Percentiles rank a stretch among this genome's conserved stretches.
These are phyloP conservation scores for Raffaelea ambrosiae DNA, from an alignment of 2,329 filamentous ascomycete species.

Conservation along the genomic window DNA sequence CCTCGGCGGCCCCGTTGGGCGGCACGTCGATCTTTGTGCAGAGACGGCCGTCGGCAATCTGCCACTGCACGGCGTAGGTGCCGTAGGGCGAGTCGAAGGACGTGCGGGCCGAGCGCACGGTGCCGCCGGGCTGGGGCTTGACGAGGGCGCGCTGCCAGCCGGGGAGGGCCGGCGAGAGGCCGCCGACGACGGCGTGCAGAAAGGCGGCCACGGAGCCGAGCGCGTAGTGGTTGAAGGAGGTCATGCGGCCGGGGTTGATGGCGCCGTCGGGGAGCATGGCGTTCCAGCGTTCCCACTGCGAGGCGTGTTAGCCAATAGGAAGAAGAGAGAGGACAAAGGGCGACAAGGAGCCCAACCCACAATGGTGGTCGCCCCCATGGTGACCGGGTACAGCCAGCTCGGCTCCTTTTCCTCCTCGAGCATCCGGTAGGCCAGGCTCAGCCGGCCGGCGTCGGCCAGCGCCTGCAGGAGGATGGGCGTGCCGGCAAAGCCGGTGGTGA, in stretches of 20 bases:
- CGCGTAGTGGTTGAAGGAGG: conserved; percentile 32
- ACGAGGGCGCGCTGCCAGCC: conserved; percentile 18
- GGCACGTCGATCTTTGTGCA: neutral
- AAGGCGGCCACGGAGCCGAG: conserved; percentile 28
- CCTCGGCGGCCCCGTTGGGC: neutral
- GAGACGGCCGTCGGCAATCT: neutral
- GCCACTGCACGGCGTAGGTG: conserved; percentile 1
- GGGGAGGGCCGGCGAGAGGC: conserved; percentile 17
- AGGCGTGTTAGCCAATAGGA: conserved; percentile 5
- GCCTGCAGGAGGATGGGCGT: conserved; percentile 15
- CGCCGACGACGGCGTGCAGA: conserved; percentile 25
- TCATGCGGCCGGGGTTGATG: conserved; percentile 30
- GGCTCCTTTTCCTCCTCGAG: conserved; percentile 22
- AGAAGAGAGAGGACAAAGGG: neutral
- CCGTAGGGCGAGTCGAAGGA: conserved; percentile 4
- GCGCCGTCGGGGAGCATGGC: conserved; percentile 25
- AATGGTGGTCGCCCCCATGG: conserved; percentile 26
- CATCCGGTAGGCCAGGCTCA: conserved; percentile 21
- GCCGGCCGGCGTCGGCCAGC: conserved; percentile 14
- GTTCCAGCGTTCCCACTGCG: conserved; percentile 32
- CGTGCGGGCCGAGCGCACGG: neutral
- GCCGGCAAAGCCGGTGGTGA: conserved; percentile 17
- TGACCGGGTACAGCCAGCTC: conserved; percentile 28
- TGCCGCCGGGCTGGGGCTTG: conserved; percentile 1
- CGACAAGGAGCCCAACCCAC: neutral